Base-by-base conservation (phyloP, 257 asterid genomes). In the Apocynum venetum region DNA sequence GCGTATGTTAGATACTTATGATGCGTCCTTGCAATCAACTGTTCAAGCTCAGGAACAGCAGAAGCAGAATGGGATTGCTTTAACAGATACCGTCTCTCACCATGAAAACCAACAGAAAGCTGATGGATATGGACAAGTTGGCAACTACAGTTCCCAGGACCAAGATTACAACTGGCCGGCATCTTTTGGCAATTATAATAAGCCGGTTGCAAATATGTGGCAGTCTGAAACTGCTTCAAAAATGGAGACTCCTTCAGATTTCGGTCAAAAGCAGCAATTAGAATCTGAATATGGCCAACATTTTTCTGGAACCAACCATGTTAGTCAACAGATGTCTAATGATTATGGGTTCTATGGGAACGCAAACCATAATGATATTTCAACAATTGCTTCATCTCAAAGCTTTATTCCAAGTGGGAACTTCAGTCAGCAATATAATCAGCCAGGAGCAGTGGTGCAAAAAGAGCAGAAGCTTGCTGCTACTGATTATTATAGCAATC, bases 1-100 rank as follows among this genome's bases (percentile, higher is more conserved):
- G 98, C 83, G 84, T 19, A 36, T 85, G n/a, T 84, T 96, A 83
- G 98, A 95, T 49, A 82, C 90, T 5, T 90, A 91, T 67, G 66
- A 77, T 51, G 65, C 87, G 60, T 82, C 96, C 64, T 77, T 51
- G 67, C 96, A 85, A 77, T 82, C 91, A 49, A 78, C 85, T 66
- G 72, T 77, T 77, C 88, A 88, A 83, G 78, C 75, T 69, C 89
- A 89, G 72, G 85, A 72, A 78, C 89, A 87, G 84, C 77, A 72
- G 81, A 79, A 80, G 83, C 91, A 80, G 84, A 84, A 68, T 74
- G 88, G 77, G n/a, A 80, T 70, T 80, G 79, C 81, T 67, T 85
- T 86, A 46, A 47, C 76, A 15, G 83, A 72, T 77, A 56, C 85
- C 56, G 83, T 71, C 74, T 83, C 90, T 77, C 91, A 81, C 51